Percentiles rank a stretch among this genome's conserved stretches.
phyloP scores from a whole-genome alignment of 2,329 filamentous ascomycete genomes.

The Colletotrichum sp. region DNA sequence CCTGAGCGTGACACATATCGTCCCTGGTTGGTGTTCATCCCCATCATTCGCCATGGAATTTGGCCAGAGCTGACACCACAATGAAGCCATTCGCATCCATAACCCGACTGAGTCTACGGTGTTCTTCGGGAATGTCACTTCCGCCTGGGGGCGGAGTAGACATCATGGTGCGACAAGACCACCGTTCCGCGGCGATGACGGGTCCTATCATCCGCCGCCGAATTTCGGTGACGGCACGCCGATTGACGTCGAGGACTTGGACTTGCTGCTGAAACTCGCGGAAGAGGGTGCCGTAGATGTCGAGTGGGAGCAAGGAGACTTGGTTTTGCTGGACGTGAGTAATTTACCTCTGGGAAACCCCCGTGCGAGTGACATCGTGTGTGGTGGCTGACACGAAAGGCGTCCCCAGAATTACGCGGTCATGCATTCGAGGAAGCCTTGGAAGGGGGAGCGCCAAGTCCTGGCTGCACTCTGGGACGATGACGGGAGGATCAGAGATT shows the following conservation, averaged over 20 bases:
- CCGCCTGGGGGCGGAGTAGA: constrained; percentile 36
- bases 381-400: constrained; percentile 3
- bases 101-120: constrained; percentile 28
- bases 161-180: constrained; percentile 35
- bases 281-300: constrained; percentile 29
- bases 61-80: neutral
- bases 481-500: constrained; percentile 28
- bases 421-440: constrained; percentile 34
- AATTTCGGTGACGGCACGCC: constrained; percentile 31
- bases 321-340: constrained; percentile 35
- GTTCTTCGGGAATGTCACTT: constrained; percentile 40
- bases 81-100: constrained; percentile 31
- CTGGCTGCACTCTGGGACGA: constrained; percentile 37
- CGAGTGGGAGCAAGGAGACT: constrained; percentile 33
- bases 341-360: neutral
- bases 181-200: constrained; percentile 35
- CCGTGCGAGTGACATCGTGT: neutral
- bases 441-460: constrained; percentile 34
- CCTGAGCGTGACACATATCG: constrained; percentile 36
- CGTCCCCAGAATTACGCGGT: constrained; percentile 35
- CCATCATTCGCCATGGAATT: neutral
- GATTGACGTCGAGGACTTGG: constrained; percentile 32
- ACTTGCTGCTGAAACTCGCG: constrained; percentile 31
- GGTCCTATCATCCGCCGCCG: constrained; percentile 37
- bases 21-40: constrained; percentile 27